These are phyloP conservation scores for Ophiostoma montium DNA, from an alignment of 2,329 filamentous ascomycete genomes.

Conservation along the genomic window DNA sequence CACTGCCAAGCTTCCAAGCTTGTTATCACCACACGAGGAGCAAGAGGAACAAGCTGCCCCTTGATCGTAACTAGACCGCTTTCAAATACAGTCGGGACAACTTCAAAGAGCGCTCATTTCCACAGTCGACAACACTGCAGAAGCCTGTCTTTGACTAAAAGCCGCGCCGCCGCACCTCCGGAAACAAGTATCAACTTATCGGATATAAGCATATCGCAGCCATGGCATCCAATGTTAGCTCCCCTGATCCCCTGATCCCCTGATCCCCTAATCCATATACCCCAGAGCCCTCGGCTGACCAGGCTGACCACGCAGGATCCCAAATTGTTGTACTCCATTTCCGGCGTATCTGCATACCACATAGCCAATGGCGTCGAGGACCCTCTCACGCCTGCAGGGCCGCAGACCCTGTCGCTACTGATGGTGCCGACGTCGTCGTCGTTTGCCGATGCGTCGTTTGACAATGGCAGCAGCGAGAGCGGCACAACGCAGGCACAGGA, in stretches of 20 bases:
- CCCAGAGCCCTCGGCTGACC: not conserved
- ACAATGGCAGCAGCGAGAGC: conserved; percentile 15
- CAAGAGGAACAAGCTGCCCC: too few relatives aligned
- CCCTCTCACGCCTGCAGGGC: conserved; percentile 67
- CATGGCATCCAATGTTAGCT: conserved; percentile 1
- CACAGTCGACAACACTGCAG: too few relatives aligned
- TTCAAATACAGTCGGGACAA: too few relatives aligned
- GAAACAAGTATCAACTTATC: not conserved
- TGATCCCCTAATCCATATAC: not conserved
- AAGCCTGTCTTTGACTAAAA: too few relatives aligned
- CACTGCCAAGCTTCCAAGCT: too few relatives aligned
- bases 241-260: not conserved
- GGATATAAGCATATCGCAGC: not conserved
- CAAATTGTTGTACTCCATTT: conserved; percentile 56
- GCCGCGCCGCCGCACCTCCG: too few relatives aligned
- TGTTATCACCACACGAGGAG: too few relatives aligned
- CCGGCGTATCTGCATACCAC: conserved; percentile 82
- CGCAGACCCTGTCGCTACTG: conserved; percentile 80
- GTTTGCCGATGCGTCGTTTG: conserved; percentile 40
- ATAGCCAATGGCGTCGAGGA: conserved; percentile 77
- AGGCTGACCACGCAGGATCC: conserved; percentile 32
- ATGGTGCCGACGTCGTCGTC: conserved; percentile 89
- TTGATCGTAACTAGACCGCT: too few relatives aligned
- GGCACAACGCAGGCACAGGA: conserved; percentile 29
- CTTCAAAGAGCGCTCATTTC: too few relatives aligned